Base-by-base conservation (phyloP, 257 asterid genomes). In the Penstemon eatonii region DNA sequence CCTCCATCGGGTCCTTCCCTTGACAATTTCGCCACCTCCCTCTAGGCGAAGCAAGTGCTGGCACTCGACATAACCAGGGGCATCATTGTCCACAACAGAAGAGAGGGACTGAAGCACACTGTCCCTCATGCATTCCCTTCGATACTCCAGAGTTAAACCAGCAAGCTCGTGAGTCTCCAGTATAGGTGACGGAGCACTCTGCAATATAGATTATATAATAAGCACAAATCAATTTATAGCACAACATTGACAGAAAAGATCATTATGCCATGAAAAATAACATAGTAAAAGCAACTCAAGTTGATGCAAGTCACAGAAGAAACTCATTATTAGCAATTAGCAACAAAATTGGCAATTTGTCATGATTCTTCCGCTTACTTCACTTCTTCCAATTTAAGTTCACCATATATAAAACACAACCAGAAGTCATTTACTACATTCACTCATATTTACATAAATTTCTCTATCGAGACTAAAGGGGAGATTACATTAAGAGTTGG, bases 41-140 rank as follows among this genome's bases (percentile, higher is more conserved):
- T 91, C 96, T 52, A 87, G 67, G 40, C 96, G 95, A 63, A 94
- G 96, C 85, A 89, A 83, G 72, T 94, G 99, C 76, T 91, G 99
- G 76, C 93, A 89, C 82, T 91, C 94, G 0, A 87, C 72, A 12
- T 51, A n/a, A 46, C 84, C 92, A 39, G 84, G 71, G 5, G 57
- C 79, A 33, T 76, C 73, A 39, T 85, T 74, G 60, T 72, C 83
- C 54, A 81, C 63, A 49, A 94, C 84, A 15, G 95, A 86, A 25
- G 96, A 83, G 40, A 91, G 95, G 73, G 99, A 94, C 81, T 94
- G 90, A 77, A 94, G 82, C 69, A 89, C 87, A 36, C 96, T 87
- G 96, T 94, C 99, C 88, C 85, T 94, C 85, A 81, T 82, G 80
- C 99, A 94, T 75, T 94, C 99, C 86, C 98, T 89, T 69, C 96